phyloP scores from a whole-genome alignment of 1,284 basidiomycete species.

The Ganoderma multipileum region DNA sequence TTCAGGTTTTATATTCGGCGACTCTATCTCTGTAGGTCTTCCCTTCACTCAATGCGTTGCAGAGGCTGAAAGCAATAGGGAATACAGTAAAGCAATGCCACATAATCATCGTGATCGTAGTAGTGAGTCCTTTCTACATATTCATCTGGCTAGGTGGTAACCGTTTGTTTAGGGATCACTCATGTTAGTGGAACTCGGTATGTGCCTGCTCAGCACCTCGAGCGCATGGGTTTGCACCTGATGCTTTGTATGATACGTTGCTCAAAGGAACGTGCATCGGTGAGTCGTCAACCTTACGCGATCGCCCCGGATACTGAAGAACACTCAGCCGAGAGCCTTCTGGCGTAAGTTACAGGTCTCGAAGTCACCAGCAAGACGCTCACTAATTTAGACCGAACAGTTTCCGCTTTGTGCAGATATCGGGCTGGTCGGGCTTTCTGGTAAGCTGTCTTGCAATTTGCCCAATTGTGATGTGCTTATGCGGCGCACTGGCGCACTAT shows the following conservation, averaged over 20 bases:
- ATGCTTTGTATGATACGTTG: not conserved
- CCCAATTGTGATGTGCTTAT: not conserved
- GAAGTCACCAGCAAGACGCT: not conserved
- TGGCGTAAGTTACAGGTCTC: not conserved
- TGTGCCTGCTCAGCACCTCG: not conserved
- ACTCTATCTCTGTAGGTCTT: not conserved
- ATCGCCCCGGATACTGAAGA: not conserved
- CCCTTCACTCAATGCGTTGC: not conserved
- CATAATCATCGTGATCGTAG: not conserved
- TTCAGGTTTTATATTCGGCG: not conserved
- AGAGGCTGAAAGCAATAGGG: not conserved
- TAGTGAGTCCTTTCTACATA: not conserved
- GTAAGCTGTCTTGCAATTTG: not conserved
- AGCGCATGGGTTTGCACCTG: not conserved
- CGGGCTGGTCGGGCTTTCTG: not conserved
- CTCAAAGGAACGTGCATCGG: not conserved
- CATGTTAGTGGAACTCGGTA: not conserved
- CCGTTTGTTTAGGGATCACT: not conserved
- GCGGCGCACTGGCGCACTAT: not conserved
- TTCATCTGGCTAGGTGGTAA: not conserved
- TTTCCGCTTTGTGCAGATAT: not conserved
- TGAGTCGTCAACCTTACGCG: not conserved
- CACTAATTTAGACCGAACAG: not conserved
- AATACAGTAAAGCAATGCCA: constrained; percentile 1
- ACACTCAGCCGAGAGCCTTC: not conserved